Percentiles rank a stretch among this genome's conserved stretches.
Evolutionary conservation across 371 early-diverging fungal species (phyloP).

Genomic region (Mortierella sp.): DNA sequence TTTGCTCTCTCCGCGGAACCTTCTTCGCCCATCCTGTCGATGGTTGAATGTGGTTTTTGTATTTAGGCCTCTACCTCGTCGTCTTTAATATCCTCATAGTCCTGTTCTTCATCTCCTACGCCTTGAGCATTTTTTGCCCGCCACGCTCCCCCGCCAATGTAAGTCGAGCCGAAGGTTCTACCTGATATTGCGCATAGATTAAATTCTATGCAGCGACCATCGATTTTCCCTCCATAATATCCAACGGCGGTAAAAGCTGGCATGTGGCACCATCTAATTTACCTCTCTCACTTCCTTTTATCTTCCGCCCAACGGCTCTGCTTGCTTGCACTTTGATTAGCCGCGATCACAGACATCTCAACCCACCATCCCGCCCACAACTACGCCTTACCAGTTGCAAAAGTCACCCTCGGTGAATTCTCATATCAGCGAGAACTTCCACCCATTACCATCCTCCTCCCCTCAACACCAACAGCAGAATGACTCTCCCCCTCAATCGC

Average conservation of each 20-base stretch:
- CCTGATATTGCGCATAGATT: background rate
- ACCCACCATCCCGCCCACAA: conserved; percentile 27
- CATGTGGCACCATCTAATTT: background rate
- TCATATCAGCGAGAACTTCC: background rate
- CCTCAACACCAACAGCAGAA: conserved; percentile 2
- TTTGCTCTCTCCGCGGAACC: background rate
- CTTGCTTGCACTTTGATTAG: conserved; percentile 6
- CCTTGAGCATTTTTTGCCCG: conserved; percentile 33
- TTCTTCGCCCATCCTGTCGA: background rate
- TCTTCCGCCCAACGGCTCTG: background rate
- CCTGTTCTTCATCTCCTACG: conserved; percentile 44
- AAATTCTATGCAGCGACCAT: background rate
- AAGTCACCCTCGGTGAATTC: background rate
- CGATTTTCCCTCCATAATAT: conserved; percentile 13
- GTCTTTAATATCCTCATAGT: conserved; percentile 28
- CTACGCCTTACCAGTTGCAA: conserved; percentile 40
- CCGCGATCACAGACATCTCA: conserved; percentile 24
- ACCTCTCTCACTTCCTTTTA: background rate
- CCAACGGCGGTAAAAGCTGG: background rate
- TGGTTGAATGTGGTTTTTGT: background rate
- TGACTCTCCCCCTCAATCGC: background rate
- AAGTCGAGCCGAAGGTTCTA: conserved; percentile 2
- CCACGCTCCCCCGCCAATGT: conserved; percentile 46
- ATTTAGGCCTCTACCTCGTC: conserved; percentile 32
- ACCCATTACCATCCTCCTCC: background rate